Evolutionary conservation across 257 asterid genomes (phyloP).

Genomic region (Orobanche coerulescens): DNA sequence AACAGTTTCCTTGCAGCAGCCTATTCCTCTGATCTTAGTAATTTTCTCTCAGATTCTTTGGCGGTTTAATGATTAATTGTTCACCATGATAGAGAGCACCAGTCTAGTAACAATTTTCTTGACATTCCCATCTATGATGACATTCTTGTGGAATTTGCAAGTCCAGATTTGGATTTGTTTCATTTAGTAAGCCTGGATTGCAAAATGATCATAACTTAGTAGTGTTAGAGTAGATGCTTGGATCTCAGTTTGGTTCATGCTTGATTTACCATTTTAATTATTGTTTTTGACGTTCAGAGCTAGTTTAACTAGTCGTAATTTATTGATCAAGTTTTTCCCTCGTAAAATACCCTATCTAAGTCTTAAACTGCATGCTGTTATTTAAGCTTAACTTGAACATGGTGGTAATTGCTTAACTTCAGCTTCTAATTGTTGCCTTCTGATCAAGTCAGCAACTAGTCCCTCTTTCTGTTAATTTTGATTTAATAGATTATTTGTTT

Average conservation of each 20-base stretch:
- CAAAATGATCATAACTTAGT: background rate
- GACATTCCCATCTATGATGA: background rate
- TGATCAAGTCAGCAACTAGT: background rate
- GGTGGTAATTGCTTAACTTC: too few relatives aligned
- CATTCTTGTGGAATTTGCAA: background rate
- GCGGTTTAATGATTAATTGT: background rate
- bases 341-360: background rate
- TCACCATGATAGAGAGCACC: background rate
- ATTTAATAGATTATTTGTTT: too few relatives aligned
- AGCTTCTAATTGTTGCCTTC: too few relatives aligned
- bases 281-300: background rate
- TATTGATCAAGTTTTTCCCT: background rate
- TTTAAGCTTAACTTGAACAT: background rate
- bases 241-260: conserved; percentile 3
- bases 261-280: background rate
- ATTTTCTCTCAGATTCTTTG: too few relatives aligned
- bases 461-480: too few relatives aligned
- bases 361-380: background rate
- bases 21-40: background rate
- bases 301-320: background rate
- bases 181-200: background rate
- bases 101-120: background rate
- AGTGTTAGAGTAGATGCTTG: background rate
- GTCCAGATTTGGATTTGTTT: background rate
- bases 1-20: background rate